A percentile compares a stretch with the other conserved stretches of the same genome.
Conservation (phyloP, 176 grass and related monocot genomes). For the Thinopyrum elongatum region DNA sequence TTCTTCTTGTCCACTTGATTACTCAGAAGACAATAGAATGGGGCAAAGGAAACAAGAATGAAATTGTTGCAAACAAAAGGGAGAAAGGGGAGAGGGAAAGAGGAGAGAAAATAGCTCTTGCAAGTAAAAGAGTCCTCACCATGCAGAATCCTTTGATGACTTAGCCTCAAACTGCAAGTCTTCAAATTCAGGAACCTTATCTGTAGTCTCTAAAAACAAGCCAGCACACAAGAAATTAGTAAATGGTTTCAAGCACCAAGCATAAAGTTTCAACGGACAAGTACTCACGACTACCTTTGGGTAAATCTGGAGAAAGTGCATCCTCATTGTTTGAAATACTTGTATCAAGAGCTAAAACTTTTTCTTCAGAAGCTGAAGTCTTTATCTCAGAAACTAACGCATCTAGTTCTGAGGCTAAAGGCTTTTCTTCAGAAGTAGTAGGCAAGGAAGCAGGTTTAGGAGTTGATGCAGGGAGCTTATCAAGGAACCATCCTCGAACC, state of each 20-base stretch:
- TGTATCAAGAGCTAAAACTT: constrained; percentile 37
- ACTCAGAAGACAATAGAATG: neutral
- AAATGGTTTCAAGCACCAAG: constrained; percentile 8
- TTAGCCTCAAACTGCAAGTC: constrained; percentile 90
- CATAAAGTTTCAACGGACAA: constrained; percentile 2
- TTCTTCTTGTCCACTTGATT: neutral
- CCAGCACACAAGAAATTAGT: constrained; percentile 3
- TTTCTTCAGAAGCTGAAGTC: constrained; percentile 40
- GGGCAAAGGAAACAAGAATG: neutral
- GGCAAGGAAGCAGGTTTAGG: constrained; percentile 25
- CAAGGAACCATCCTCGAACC: constrained; percentile 59
- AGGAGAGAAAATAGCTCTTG: neutral
- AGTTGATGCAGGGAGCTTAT: constrained; percentile 33
- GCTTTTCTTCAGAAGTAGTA: constrained; percentile 43
- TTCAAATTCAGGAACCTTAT: constrained; percentile 49
- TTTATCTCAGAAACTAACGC: constrained; percentile 32
- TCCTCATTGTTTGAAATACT: constrained; percentile 54
- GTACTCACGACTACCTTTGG: constrained; percentile 27
- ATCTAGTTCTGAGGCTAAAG: constrained; percentile 31
- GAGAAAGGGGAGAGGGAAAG: neutral
- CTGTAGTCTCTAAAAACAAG: constrained; percentile 48
- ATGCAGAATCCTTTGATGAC: constrained; percentile 81
- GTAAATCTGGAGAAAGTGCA: constrained; percentile 24
- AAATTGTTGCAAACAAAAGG: neutral
- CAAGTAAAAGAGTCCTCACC: constrained; percentile 51